Conservation (phyloP, 495 filamentous ascomycete species). For the Penicillium antarcticum region DNA sequence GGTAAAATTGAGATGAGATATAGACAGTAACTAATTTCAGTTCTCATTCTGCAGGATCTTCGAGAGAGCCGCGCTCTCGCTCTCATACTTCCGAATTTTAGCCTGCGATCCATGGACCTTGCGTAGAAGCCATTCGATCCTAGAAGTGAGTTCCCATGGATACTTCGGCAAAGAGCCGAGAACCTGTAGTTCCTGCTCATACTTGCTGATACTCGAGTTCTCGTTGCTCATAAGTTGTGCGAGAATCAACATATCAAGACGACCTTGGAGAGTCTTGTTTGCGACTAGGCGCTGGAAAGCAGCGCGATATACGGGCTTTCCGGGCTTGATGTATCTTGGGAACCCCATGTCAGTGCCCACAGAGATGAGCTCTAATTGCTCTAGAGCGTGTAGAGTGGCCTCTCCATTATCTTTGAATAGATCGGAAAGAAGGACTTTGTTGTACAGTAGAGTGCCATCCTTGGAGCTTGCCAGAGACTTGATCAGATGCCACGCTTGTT, state of each 20-base stretch:
- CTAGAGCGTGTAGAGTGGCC: constrained; percentile 69
- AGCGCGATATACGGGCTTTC: constrained; percentile 82
- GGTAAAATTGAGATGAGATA: neutral
- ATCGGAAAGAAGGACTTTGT: constrained; percentile 72
- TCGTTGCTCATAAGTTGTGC: constrained; percentile 67
- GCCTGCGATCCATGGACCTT: constrained; percentile 71
- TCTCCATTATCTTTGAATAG: constrained; percentile 69
- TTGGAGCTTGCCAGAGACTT: constrained; percentile 59
- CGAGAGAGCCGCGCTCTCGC: constrained; percentile 67
- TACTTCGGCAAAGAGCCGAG: constrained; percentile 60
- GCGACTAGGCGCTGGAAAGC: constrained; percentile 69
- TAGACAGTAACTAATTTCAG: constrained; percentile 6
- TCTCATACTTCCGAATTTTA: constrained; percentile 74
- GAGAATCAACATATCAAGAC: constrained; percentile 71
- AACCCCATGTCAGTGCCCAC: constrained; percentile 71
- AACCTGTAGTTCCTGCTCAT: constrained; percentile 70
- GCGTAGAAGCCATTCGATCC: constrained; percentile 66
- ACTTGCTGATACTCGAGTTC: constrained; percentile 70
- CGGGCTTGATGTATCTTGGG: constrained; percentile 71
- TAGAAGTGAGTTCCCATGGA: constrained; percentile 55
- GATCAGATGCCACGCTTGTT: constrained; percentile 90
- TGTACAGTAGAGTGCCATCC: constrained; percentile 65
- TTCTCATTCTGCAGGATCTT: constrained; percentile 42
- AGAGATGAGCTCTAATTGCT: constrained; percentile 84
- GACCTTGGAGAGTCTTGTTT: constrained; percentile 68